Conservation (phyloP, 257 asterid species). For the Ajuga chamaepitys region DNA sequence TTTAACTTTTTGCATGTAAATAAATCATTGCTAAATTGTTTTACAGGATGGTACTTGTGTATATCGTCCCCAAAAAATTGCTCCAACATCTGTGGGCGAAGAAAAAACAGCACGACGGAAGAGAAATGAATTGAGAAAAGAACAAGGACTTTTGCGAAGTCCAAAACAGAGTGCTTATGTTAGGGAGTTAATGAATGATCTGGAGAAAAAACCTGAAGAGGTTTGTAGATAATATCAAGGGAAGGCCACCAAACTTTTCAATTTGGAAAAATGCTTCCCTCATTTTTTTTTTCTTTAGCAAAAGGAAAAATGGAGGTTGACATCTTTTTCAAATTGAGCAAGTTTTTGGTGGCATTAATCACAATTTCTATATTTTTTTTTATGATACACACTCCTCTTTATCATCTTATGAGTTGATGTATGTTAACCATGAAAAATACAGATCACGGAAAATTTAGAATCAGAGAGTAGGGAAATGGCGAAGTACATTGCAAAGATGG, state of each 20-base stretch:
- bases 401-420: constrained; percentile 8
- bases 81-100: constrained; percentile 59
- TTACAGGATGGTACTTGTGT: constrained; percentile 57
- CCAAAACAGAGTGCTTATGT: constrained; percentile 50
- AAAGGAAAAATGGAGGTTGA: no score
- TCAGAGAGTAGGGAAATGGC: constrained; percentile 59
- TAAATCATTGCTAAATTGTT: background rate
- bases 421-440: constrained; percentile 14
- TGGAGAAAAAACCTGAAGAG: constrained; percentile 89
- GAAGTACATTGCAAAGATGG: constrained; percentile 52
- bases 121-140: constrained; percentile 68
- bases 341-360: no score
- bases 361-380: background rate
- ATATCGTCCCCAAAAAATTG: constrained; percentile 68
- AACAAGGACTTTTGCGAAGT: constrained; percentile 32
- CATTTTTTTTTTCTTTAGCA: no score
- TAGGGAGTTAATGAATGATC: constrained; percentile 56
- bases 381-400: background rate
- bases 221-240: constrained; percentile 25
- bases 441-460: constrained; percentile 65
- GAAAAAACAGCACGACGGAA: constrained; percentile 57
- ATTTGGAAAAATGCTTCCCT: no score
- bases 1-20: background rate
- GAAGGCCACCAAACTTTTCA: no score
- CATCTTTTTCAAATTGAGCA: no score